Percentiles rank a stretch among this genome's conserved stretches.
Conservation (phyloP, 2,329 filamentous ascomycete species). For the Hypoxylon rubiginosum region DNA sequence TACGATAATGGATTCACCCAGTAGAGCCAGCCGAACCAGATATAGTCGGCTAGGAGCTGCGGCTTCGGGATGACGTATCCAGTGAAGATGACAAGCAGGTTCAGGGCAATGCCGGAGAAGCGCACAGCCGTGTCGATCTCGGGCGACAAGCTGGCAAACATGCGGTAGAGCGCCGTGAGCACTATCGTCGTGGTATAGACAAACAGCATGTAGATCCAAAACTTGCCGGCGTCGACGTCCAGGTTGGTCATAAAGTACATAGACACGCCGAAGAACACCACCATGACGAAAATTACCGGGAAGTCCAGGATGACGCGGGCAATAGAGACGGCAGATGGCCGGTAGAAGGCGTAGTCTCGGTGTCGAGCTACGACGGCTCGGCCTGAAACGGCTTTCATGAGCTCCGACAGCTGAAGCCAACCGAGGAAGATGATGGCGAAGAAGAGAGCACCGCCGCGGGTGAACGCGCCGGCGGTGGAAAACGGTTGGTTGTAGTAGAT, state of each 20-base stretch:
- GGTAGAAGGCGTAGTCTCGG: conserved; percentile 64
- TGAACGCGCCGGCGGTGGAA: conserved; percentile 74
- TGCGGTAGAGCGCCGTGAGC: conserved; percentile 51
- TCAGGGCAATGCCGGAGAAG: conserved; percentile 67
- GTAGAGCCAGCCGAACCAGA: conserved; percentile 78
- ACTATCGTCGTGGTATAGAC: conserved; percentile 55
- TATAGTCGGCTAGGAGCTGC: conserved; percentile 69
- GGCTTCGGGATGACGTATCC: conserved; percentile 73
- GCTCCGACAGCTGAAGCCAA: conserved; percentile 80
- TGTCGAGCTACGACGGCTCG: conserved; percentile 69
- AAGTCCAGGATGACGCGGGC: conserved; percentile 72
- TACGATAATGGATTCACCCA: conserved; percentile 76
- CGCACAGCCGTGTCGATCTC: conserved; percentile 72
- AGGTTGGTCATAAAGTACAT: conserved; percentile 85
- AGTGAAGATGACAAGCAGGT: conserved; percentile 75
- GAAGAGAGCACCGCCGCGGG: conserved; percentile 63
- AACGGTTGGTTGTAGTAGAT: conserved; percentile 78
- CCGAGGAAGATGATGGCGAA: conserved; percentile 67
- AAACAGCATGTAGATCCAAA: conserved; percentile 75
- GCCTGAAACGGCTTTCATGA: conserved; percentile 82
- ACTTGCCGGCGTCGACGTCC: conserved; percentile 73
- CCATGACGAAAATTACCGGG: conserved; percentile 72
- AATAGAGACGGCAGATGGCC: conserved; percentile 68
- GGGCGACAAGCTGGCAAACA: conserved; percentile 51
- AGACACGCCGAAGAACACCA: conserved; percentile 76